Evolutionary conservation across 2,329 filamentous ascomycete species (phyloP), one percentile per base, ranked within the genome.

Genomic region (Sordariomycetes sp.): DNA sequence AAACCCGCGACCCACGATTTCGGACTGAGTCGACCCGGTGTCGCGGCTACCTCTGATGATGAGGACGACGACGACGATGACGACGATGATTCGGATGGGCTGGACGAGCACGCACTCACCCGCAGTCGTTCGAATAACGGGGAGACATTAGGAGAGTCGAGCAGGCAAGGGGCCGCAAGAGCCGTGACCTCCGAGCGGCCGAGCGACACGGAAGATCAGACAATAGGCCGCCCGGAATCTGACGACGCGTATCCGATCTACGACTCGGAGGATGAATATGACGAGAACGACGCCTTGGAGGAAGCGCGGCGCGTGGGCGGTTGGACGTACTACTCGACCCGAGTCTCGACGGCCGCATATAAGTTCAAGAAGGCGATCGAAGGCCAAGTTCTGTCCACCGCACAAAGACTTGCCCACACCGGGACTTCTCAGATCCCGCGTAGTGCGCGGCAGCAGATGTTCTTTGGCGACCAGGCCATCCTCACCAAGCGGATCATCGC

Each of bases 1-100:
- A 99, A 99, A 73, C 91, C 94, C 1, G 82, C 85, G 34, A 90
- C 84, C 3, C 90, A 94, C 66, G 85, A 88, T 64, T 97, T 97
- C 69, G 94, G 94, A 58, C 97, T 99, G 65, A 87, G 89, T 66
- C 81, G 93, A 37, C 82, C 89, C 22, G 55, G 48, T 3, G 90
- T 88, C 58, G 85, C 86, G 37, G 89, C 85, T 43, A 85, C 88
- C 24, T 92, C 89, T 1, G 81, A 88, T 54, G 85, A 90, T 54
- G 87, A 90, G 43, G 87, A 90, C 20, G 86, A 89, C 40, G 69
- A 79, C 51, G 85, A 88, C 57, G 85, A 83, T 1, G 85, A 88
- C 60, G 85, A 88, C 60, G 86, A 88, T 10, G 64, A 65, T 25
- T 55, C 57, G 6, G 50, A 54, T 22, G 34, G 8, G 5, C 20